Percentiles rank a stretch among this genome's conserved stretches.
These are phyloP conservation scores for Neoboletus magnificus DNA, from an alignment of 768 basidiomycete species.

Conservation along the genomic window DNA sequence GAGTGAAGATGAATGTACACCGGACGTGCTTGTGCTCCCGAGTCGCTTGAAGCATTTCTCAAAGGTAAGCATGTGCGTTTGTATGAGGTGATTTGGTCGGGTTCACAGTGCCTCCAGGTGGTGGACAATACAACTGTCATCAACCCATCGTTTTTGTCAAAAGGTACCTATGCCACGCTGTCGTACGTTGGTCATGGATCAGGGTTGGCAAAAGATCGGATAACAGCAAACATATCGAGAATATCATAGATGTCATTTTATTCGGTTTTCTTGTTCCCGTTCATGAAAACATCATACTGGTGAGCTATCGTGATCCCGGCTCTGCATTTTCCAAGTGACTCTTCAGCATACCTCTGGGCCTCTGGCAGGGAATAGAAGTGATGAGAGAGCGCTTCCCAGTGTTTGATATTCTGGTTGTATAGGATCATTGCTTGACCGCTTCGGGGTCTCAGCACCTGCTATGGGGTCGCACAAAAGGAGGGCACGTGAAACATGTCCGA, in stretches of 20 bases:
- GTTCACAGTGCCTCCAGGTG: slow-evolving; percentile 41
- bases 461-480: too few species aligned
- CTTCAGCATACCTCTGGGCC: background rate
- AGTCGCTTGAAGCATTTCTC: slow-evolving; percentile 88
- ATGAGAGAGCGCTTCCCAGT: background rate
- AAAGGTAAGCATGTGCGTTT: slow-evolving; percentile 51
- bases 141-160: slow-evolving; percentile 80
- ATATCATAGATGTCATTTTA: slow-evolving; percentile 18
- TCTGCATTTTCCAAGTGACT: background rate
- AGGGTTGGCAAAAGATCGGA: slow-evolving; percentile 28
- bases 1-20: slow-evolving; percentile 46
- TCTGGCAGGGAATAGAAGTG: background rate
- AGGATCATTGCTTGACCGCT: too few species aligned
- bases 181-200: slow-evolving; percentile 28
- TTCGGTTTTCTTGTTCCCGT: background rate
- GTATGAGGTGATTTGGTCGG: background rate
- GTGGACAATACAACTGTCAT: slow-evolving; percentile 76
- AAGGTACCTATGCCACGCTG: slow-evolving; percentile 53
- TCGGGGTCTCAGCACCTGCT: too few species aligned
- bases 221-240: slow-evolving; percentile 25
- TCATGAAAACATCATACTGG: background rate
- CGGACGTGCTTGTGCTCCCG: slow-evolving; percentile 84
- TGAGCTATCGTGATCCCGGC: too few species aligned
- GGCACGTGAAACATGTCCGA: too few species aligned
- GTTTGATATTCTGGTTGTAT: background rate